Conservation (phyloP, 345 rosid genomes). For the Salix udensis region DNA sequence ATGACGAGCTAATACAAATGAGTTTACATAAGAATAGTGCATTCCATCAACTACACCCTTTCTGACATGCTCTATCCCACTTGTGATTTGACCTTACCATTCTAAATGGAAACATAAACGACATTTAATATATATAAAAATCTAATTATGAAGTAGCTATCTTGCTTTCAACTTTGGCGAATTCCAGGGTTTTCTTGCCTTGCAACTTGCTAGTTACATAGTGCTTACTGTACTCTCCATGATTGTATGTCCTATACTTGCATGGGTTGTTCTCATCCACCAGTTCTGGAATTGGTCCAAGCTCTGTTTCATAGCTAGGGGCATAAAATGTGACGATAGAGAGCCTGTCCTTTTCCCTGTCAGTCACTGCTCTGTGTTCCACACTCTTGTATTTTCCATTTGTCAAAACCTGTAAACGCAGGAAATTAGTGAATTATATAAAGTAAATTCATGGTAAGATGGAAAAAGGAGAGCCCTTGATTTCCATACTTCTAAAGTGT, state of each 20-base stretch:
- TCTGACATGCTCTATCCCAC: neutral
- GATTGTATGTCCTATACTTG: conserved; percentile 79
- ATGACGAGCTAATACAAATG: neutral
- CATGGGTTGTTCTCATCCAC: conserved; percentile 73
- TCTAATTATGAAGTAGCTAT: neutral
- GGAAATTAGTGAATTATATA: neutral
- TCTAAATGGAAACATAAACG: conserved; percentile 1
- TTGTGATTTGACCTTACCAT: neutral
- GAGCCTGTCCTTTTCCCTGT: conserved; percentile 65
- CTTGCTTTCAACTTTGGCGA: conserved; percentile 55
- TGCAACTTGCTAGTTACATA: conserved; percentile 75
- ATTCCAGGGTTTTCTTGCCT: conserved; percentile 85
- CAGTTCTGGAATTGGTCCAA: conserved; percentile 72
- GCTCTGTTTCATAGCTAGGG: conserved; percentile 79
- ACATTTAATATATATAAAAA: neutral
- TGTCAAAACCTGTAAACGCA: conserved; percentile 57
- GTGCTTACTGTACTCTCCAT: conserved; percentile 88
- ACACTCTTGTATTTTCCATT: conserved; percentile 94
- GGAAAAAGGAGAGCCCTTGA: neutral
- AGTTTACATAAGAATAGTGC: conserved; percentile 5
- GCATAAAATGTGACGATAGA: conserved; percentile 95
- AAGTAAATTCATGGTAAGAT: neutral
- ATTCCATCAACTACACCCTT: conserved; percentile 9
- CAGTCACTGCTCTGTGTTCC: conserved; percentile 90
- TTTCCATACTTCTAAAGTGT: conserved; percentile 61